Evolutionary conservation across 495 filamentous ascomycete genomes (phyloP), one percentile per base, ranked within the genome.

Genomic region (Penicillium silybi): DNA sequence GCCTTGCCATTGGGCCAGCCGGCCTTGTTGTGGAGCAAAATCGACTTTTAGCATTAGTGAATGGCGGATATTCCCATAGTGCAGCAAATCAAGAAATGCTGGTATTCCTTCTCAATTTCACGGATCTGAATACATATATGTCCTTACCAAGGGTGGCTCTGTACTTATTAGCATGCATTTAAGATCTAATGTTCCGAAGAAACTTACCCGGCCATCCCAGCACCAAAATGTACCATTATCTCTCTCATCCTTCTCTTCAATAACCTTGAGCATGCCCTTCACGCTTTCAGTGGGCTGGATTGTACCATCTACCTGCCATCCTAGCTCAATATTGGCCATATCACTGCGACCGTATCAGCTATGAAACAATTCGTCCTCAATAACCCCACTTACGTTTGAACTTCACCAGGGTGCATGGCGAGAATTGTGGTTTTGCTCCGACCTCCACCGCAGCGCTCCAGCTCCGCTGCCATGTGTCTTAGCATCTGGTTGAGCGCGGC

Each of bases 1-100:
- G 80, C 80, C 81, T 84, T 84, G 76, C 81, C 81, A 84, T 84
- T 84, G 78, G 77, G 79, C 80, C 77, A 83, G 72, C 71, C 63
- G 71, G 70, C 62, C 69, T 48, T 43, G 27, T 17, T 39, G 37
- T 32, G 6, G 29, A 11, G 0, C 9, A 13, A 10, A 15, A 32
- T 3, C n/a, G n/a, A n/a, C n/a, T n/a, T n/a, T n/a, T n/a, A n/a
- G n/a, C n/a, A n/a, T n/a, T n/a, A n/a, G n/a, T n/a, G n/a, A n/a
- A n/a, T n/a, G n/a, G n/a, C n/a, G n/a, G n/a, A n/a, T n/a, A n/a
- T n/a, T n/a, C n/a, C n/a, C n/a, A n/a, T n/a, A n/a, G n/a, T n/a
- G n/a, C n/a, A n/a, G n/a, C 22, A 23, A 23, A 23, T 23, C 22
- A 23, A 23, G 22, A 23, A 23, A 23, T 23, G n/a, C n/a, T n/a